Base-by-base conservation (phyloP, 768 basidiomycete species). In the Cystobasidium ongulense region DNA sequence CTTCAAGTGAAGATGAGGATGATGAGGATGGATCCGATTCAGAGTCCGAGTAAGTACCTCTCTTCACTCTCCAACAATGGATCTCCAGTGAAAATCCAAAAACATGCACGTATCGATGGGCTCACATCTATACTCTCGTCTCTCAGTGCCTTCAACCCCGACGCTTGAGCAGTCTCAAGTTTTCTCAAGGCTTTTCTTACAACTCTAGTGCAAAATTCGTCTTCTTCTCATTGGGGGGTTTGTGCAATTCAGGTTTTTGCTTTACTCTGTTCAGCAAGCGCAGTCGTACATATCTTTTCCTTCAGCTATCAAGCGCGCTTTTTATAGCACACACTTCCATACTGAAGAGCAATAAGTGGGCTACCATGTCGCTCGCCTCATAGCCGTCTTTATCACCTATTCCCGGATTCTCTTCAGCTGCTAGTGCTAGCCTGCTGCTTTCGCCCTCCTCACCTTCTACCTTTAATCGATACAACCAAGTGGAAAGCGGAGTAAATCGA, bases 1-100 rank as follows among this genome's bases (percentile, higher is more conserved):
- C 67, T 23, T 67, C 65, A 13, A 72, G 67, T 50, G 67, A 71
- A 29, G 50, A 71, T 25, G 73, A 74, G 5, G 72, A 59, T 29
- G 57, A 64, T 3, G 72, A 73, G 17, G 61, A 63, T 57, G 68
- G 31, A 27, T 71, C 68, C 23, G 72, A 73, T 11, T 73, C 72
- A 2, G 72, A 73, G 39, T 64, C 62, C 5, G 72, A 73, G 39
- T 41, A 29, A 23, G 38, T 59, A 46, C 36, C 21, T 8, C 25
- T 39, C 36, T n/a, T n/a, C n/a, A n/a, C n/a, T n/a, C n/a, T 39
- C 39, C 39, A 39, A 39, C 17, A 39, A 17, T 39, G 7, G 39
- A 7, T 39, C 39, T 39, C 17, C 39, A 17, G 17, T 39, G 7
- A 8, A 11, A 8, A 11, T 31, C 11, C 29, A n/a, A 33, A 10